phyloP scores from a whole-genome alignment of 129 eudicot genomes.

The Chrysanthemum seticuspe region DNA sequence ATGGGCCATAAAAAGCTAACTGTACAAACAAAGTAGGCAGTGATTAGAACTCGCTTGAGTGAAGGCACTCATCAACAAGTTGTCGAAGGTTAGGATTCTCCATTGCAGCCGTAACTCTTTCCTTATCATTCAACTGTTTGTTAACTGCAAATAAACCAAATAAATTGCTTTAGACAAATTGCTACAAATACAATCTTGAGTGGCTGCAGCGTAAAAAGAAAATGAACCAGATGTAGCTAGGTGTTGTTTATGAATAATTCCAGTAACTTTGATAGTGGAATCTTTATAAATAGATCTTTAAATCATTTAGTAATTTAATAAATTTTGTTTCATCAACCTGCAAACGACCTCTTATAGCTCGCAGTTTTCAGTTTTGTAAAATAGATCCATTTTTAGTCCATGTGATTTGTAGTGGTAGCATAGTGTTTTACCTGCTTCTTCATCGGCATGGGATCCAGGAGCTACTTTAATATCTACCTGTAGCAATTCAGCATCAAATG shows the following conservation, averaged over 20 bases:
- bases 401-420: not conserved
- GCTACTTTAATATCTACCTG: slow-evolving; percentile 92
- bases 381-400: not conserved
- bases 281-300: no score
- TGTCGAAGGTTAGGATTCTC: slow-evolving; percentile 92
- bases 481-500: slow-evolving; percentile 16
- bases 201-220: not conserved
- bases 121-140: slow-evolving; percentile 92
- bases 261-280: no score
- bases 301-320: no score
- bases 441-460: slow-evolving; percentile 93
- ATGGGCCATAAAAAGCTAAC: slow-evolving; percentile 24
- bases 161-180: not conserved
- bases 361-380: slow-evolving; percentile 6
- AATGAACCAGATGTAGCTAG: not conserved
- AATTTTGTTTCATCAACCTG: not conserved
- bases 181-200: not conserved
- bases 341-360: not conserved
- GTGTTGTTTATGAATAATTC: not conserved
- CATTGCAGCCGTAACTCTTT: slow-evolving; percentile 83
- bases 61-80: slow-evolving; percentile 89
- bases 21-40: slow-evolving; percentile 27
- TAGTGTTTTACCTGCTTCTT: slow-evolving; percentile 62
- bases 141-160: slow-evolving; percentile 48
- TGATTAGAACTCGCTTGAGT: slow-evolving; percentile 67